These are phyloP conservation scores for Suillus brevipes DNA, from an alignment of 768 basidiomycete genomes.

Conservation along the genomic window DNA sequence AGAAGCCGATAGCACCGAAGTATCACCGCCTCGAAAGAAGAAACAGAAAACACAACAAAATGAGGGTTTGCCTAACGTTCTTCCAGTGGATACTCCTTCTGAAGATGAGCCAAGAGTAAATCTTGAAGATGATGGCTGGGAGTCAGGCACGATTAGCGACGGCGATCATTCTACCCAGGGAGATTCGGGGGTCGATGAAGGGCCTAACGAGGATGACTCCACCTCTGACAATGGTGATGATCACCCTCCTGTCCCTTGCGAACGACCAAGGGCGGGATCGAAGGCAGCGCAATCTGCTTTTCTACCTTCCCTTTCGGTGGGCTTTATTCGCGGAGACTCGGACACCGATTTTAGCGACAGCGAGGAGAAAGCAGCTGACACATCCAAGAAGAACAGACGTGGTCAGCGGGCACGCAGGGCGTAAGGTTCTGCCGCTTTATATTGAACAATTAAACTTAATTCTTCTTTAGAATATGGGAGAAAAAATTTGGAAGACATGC, in stretches of 20 bases:
- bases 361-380: conserved; percentile 54
- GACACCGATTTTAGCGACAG: conserved; percentile 75
- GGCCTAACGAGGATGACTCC: conserved; percentile 35
- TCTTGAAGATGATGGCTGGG: conserved; percentile 36
- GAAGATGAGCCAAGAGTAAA: conserved; percentile 19
- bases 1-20: conserved; percentile 18
- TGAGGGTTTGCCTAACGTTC: conserved; percentile 2
- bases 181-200: conserved; percentile 38
- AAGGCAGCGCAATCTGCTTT: conserved; percentile 55
- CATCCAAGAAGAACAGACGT: conserved; percentile 78
- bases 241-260: conserved; percentile 16
- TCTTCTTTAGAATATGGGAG: conserved; percentile 83
- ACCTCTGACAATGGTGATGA: conserved; percentile 30
- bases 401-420: conserved; percentile 93
- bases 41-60: conserved; percentile 11
- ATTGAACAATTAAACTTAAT: conserved; percentile 7
- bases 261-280: conserved; percentile 13
- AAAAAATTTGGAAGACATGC: conserved; percentile 91
- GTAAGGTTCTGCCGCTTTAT: conserved; percentile 52
- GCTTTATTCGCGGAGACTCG: conserved; percentile 79
- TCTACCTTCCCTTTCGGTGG: conserved; percentile 85
- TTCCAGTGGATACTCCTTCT: conserved; percentile 14
- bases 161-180: conserved; percentile 25
- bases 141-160: conserved; percentile 43
- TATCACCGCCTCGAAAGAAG: conserved; percentile 10